Base-by-base conservation (phyloP, 495 filamentous ascomycete genomes). In the Penicillium pancosmium region DNA sequence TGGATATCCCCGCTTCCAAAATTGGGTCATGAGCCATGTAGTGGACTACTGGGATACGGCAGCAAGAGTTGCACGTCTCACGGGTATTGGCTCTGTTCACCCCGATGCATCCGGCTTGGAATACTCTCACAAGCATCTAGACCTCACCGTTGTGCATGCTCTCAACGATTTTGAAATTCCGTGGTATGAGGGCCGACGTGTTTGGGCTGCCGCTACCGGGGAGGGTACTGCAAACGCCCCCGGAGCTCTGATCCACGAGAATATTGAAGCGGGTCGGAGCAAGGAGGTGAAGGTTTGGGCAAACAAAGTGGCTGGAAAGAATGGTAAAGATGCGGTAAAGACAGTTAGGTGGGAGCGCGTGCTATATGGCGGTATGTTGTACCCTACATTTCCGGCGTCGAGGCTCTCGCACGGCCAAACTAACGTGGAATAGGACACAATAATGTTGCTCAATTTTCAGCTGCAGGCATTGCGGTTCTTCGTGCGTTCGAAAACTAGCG, bases 81-180 rank as follows among this genome's bases (percentile, higher is more conserved):
- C 76, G 18, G 68, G 70, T 8, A 63, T 73, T n/a, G 63, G 64
- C n/a, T 40, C 66, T 8, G 59, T 66, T 3, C 55, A 43, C 0
- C 50, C 63, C 23, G 65, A 70, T 36, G 60, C 64, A 18, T 55
- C 60, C 3, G 63, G 69, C 0, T 43, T 60, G 15, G 50, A 63
- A 1, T 75, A 81, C 25, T 80, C 82, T 0, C 77, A 75, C 35
- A 79, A 75, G 55, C 79, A 76, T 21, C 59, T 92, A 15, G 81
- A 86, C 53, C 72, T 95, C n/a, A 81, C 80, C n/a, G 73, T 95
- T 19, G 79, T 95, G 11, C 91, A 93, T 67, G 85, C 91, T 15
- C 80, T 76, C 52, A 83, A 93, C 63, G 91, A 95, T 70, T 77
- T 75, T 46, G 89, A 93, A 56, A 93, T 95, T 63, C 86, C 90